phyloP scores from a whole-genome alignment of 2,329 filamentous ascomycete genomes.

The Ophiostoma himal-ulmi region DNA sequence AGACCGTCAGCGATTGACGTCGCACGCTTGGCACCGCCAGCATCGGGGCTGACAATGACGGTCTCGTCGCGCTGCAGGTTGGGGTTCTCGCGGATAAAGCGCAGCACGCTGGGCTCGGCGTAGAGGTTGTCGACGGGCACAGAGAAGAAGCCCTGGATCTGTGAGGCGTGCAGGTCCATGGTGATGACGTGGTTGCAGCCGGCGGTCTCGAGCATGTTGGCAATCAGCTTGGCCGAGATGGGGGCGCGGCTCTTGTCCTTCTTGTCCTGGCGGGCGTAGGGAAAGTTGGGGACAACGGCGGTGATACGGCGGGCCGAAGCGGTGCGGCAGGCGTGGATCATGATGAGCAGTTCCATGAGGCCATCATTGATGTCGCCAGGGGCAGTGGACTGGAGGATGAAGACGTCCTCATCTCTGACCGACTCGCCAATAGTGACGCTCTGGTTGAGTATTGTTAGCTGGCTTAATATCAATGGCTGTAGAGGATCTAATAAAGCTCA shows the following conservation, averaged over 20 bases:
- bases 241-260: constrained; percentile 67
- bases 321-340: constrained; percentile 68
- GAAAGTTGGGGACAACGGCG: constrained; percentile 66
- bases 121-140: constrained; percentile 73
- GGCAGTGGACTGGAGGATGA: constrained; percentile 91
- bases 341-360: constrained; percentile 96
- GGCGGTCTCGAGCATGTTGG: constrained; percentile 94
- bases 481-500: constrained; percentile 4
- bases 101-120: constrained; percentile 85
- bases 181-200: constrained; percentile 69
- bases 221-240: constrained; percentile 91
- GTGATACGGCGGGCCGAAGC: constrained; percentile 29
- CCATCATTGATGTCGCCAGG: constrained; percentile 97
- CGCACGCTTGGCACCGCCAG: constrained; percentile 88
- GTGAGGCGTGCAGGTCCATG: constrained; percentile 64
- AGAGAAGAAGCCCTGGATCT: constrained; percentile 74
- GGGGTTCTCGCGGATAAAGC: constrained; percentile 42
- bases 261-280: constrained; percentile 94
- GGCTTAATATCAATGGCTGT: not conserved
- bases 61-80: constrained; percentile 51
- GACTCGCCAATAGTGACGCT: constrained; percentile 93
- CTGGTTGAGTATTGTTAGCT: constrained; percentile 15
- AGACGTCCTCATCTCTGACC: constrained; percentile 95
- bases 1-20: constrained; percentile 90
- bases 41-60: constrained; percentile 92